Percentiles rank a stretch among this genome's conserved stretches.
These are phyloP conservation scores for Plenodomus biglobosus DNA, from an alignment of 2,329 filamentous ascomycete species.

Conservation along the genomic window DNA sequence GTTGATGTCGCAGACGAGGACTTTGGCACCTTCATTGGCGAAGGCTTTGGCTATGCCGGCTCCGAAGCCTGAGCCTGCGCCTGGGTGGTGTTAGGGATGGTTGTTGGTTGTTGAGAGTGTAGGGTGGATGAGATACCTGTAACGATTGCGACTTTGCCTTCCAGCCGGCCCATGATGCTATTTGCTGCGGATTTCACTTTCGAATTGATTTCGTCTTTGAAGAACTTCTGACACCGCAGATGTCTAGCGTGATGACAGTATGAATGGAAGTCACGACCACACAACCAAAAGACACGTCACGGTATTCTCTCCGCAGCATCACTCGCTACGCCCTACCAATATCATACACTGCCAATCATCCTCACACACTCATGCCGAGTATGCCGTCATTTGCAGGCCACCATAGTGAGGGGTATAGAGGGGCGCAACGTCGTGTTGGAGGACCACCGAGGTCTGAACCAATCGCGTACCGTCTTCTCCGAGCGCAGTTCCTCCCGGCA, in stretches of 20 bases:
- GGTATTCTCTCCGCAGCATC: neutral
- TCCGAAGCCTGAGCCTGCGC: constrained; percentile 65
- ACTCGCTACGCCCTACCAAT: neutral
- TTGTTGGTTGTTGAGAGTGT: neutral
- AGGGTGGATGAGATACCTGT: constrained; percentile 46
- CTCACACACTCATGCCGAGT: neutral
- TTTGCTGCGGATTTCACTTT: neutral
- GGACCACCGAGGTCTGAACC: constrained; percentile 13
- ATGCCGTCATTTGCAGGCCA: constrained; percentile 4
- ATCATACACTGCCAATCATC: constrained; percentile 7
- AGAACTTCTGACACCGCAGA: neutral
- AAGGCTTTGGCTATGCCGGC: constrained; percentile 63
- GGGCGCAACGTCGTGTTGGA: constrained; percentile 12
- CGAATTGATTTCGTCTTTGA: too few species aligned
- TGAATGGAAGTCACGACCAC: neutral
- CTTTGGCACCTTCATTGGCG: constrained; percentile 60
- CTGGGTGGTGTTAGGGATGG: constrained; percentile 29
- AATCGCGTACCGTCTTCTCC: constrained; percentile 11
- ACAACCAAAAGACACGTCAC: too few species aligned
- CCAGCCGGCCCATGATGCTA: constrained; percentile 46
- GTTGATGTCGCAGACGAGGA: constrained; percentile 65
- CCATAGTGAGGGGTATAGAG: constrained; percentile 19
- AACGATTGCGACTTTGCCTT: constrained; percentile 60
- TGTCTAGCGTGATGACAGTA: constrained; percentile 4
- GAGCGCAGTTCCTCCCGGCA: constrained; percentile 4